Evolutionary conservation across 305 asterid species (phyloP).

Genomic region (Ilex paraguariensis): DNA sequence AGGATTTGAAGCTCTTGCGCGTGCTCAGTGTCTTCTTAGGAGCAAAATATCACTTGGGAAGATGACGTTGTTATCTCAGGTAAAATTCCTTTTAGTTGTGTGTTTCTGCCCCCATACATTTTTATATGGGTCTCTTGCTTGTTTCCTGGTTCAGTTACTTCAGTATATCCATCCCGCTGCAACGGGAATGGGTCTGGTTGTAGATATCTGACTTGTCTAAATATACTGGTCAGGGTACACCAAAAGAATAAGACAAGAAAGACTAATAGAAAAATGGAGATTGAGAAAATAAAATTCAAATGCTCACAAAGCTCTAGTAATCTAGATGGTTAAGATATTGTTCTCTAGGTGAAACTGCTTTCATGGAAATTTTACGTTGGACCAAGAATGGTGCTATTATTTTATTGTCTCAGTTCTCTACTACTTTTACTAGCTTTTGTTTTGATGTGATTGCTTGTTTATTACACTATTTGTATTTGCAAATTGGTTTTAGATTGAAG

Average conservation of each 20-base stretch:
- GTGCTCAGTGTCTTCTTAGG: slow-evolving; percentile 90
- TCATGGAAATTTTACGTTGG: not conserved
- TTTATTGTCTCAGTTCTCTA: not conserved
- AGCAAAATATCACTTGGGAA: slow-evolving; percentile 88
- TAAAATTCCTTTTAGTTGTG: slow-evolving; percentile 22
- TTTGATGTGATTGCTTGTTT: not conserved
- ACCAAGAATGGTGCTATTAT: no score
- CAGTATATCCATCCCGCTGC: not conserved
- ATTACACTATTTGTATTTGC: not conserved
- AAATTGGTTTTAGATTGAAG: slow-evolving; percentile 72
- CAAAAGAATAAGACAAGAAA: no score
- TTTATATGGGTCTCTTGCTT: not conserved
- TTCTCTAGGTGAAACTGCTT: slow-evolving; percentile 3
- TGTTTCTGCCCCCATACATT: not conserved
- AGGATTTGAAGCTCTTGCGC: slow-evolving; percentile 99
- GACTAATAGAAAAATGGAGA: no score
- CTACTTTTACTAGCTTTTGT: not conserved
- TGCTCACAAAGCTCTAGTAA: no score
- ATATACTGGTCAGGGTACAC: no score
- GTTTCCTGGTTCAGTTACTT: slow-evolving; percentile 14
- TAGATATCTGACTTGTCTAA: no score
- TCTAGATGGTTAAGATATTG: not conserved
- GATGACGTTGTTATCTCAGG: slow-evolving; percentile 89
- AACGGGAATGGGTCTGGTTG: no score
- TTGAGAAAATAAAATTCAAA: no score